Percentiles rank a stretch among this genome's conserved stretches.
Conservation (phyloP, 441 rosid genomes). For the Adansonia gregorii region DNA sequence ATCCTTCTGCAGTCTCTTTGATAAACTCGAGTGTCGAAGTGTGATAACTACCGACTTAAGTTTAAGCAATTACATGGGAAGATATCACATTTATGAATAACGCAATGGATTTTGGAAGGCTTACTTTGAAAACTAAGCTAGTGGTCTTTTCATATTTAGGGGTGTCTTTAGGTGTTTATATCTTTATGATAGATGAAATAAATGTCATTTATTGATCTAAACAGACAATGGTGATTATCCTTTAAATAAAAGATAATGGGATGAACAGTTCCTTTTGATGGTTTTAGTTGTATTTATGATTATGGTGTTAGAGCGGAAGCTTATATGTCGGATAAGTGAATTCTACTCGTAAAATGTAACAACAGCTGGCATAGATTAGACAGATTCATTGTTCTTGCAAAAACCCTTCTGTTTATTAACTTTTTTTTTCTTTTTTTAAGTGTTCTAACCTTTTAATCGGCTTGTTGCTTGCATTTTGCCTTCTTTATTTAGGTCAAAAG, state of each 20-base stretch:
- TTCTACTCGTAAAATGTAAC: neutral
- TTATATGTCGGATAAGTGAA: neutral
- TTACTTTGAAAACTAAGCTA: conserved; percentile 16
- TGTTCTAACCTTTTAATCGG: neutral
- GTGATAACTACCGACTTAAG: neutral
- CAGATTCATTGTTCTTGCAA: neutral
- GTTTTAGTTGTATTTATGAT: neutral
- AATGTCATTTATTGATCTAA: conserved; percentile 1
- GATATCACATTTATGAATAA: neutral
- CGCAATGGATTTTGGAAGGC: neutral
- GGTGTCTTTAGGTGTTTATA: neutral
- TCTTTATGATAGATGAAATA: neutral
- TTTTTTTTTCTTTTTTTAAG: neutral
- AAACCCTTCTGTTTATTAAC: neutral
- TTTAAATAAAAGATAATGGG: neutral
- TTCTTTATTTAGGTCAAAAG: conserved; percentile 61
- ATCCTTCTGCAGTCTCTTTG: conserved; percentile 8
- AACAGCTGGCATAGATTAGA: neutral
- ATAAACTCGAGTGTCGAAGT: neutral
- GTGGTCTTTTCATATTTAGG: neutral
- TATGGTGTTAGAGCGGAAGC: neutral
- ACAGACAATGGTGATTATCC: neutral
- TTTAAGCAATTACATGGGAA: neutral
- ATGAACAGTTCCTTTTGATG: neutral
- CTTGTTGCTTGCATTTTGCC: conserved; percentile 29